These are phyloP conservation scores for Sarcodon sp. DNA, from an alignment of 768 basidiomycete genomes.

Conservation along the genomic window DNA sequence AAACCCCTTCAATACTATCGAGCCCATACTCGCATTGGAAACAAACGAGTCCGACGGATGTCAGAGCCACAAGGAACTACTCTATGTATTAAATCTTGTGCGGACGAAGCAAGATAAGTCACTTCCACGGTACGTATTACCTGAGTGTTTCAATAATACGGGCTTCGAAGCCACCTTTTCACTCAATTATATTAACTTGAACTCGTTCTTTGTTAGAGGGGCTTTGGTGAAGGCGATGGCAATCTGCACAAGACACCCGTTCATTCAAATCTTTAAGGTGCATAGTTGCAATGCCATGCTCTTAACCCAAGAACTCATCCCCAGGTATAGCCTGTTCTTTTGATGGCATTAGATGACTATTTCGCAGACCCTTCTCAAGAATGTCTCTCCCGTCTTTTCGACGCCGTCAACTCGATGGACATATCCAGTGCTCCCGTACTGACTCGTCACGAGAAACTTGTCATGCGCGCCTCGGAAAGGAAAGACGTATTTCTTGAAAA, in stretches of 20 bases:
- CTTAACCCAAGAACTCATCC: conserved; percentile 1
- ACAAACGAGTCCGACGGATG: conserved; percentile 17
- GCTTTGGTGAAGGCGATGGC: conserved; percentile 92
- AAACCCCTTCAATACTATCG: conserved; percentile 77
- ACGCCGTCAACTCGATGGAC: conserved; percentile 89
- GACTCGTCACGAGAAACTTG: conserved; percentile 70
- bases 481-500: conserved; percentile 90
- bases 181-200: neutral
- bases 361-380: conserved; percentile 82
- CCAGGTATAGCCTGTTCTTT: conserved; percentile 62
- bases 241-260: conserved; percentile 86
- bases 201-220: conserved; percentile 37
- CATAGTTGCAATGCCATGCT: neutral
- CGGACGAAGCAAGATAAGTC: conserved; percentile 85
- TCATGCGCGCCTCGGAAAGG: conserved; percentile 83
- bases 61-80: conserved; percentile 29
- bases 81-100: conserved; percentile 87
- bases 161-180: neutral
- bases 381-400: conserved; percentile 81
- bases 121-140: conserved; percentile 46
- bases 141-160: neutral
- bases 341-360: conserved; percentile 94
- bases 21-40: conserved; percentile 68
- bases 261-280: conserved; percentile 93
- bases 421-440: conserved; percentile 66